phyloP scores from a whole-genome alignment of 257 asterid species.

The Cinchona pubescens region DNA sequence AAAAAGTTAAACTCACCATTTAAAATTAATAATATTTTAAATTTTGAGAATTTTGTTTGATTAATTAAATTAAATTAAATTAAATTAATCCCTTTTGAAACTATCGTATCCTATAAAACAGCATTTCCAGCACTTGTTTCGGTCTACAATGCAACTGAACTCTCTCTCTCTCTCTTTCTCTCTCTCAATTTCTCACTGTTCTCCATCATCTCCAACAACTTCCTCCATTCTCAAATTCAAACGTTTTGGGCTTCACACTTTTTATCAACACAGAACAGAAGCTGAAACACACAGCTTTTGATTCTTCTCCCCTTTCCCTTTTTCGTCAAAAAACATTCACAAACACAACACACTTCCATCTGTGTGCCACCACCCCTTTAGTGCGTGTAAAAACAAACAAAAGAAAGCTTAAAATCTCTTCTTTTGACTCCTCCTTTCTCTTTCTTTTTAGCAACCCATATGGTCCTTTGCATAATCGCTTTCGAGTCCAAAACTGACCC shows the following conservation, averaged over 20 bases:
- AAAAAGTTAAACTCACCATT: too few species aligned
- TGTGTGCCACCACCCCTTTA: not conserved
- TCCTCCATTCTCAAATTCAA: too few species aligned
- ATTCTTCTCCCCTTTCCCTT: constrained; percentile 9
- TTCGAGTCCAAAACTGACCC: constrained; percentile 69
- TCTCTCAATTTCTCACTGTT: constrained; percentile 2
- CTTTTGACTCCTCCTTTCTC: constrained; percentile 25
- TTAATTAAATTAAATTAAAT: too few species aligned
- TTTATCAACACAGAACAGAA: not conserved
- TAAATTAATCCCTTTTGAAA: constrained; percentile 5
- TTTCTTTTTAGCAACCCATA: constrained; percentile 13
- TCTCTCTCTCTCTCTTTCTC: constrained; percentile 1
- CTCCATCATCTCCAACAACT: not conserved
- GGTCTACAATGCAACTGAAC: constrained; percentile 41
- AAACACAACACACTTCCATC: not conserved
- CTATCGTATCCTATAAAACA: constrained; percentile 52
- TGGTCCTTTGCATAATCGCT: too few species aligned
- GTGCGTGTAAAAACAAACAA: not conserved
- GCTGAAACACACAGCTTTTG: not conserved
- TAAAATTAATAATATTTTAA: not conserved
- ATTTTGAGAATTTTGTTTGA: not conserved
- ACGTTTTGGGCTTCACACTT: not conserved
- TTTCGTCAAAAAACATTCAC: not conserved
- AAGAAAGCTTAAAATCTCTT: constrained; percentile 22
- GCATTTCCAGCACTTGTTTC: constrained; percentile 32